phyloP scores from a whole-genome alignment of 768 basidiomycete genomes.

The Amyloporia xantha region DNA sequence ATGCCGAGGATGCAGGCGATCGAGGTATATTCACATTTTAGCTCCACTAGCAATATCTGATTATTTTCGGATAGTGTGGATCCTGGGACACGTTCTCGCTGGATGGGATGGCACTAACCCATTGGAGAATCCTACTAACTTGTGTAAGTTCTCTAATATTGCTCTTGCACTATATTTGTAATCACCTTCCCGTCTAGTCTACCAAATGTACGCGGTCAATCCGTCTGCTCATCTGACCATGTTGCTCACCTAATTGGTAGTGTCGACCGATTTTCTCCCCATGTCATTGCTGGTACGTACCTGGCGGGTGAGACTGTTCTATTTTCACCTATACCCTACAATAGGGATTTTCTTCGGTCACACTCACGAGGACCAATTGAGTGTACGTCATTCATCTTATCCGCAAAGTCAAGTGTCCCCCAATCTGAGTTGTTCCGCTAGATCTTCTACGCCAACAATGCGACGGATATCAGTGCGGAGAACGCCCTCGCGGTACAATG shows the following conservation, averaged over 20 bases:
- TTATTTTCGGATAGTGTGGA: slow-evolving; percentile 45
- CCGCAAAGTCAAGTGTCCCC: neutral
- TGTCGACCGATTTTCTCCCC: slow-evolving; percentile 72
- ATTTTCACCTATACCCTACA: slow-evolving; percentile 6
- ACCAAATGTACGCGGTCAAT: slow-evolving; percentile 37
- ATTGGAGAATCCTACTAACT: slow-evolving; percentile 56
- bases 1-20: slow-evolving; percentile 70
- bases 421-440: slow-evolving; percentile 17
- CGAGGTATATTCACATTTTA: too few species aligned
- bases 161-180: slow-evolving; percentile 6
- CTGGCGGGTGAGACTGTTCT: neutral
- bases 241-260: slow-evolving; percentile 16
- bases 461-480: slow-evolving; percentile 46
- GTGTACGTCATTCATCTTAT: slow-evolving; percentile 30
- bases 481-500: slow-evolving; percentile 52
- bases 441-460: slow-evolving; percentile 74
- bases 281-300: slow-evolving; percentile 67
- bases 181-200: slow-evolving; percentile 27
- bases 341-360: slow-evolving; percentile 75
- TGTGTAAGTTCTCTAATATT: slow-evolving; percentile 43
- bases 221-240: neutral
- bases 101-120: slow-evolving; percentile 73
- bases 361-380: slow-evolving; percentile 67
- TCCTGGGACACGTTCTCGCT: slow-evolving; percentile 48
- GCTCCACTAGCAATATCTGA: too few species aligned